phyloP scores from a whole-genome alignment of 2,329 filamentous ascomycete species.

The Aspergillus hiratsukae region DNA sequence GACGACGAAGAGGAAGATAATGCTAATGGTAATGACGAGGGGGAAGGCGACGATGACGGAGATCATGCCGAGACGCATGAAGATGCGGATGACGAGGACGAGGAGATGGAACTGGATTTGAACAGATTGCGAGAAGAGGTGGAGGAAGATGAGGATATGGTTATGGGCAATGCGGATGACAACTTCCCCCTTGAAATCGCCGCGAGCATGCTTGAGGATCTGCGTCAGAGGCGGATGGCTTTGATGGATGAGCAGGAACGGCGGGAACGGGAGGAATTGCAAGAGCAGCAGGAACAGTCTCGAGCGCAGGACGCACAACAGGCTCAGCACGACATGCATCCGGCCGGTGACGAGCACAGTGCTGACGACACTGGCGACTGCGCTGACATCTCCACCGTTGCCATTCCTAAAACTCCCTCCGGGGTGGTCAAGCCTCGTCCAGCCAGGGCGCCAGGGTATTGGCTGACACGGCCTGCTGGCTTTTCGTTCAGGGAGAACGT shows the following conservation, averaged over 20 bases:
- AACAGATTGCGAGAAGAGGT: conserved; percentile 17
- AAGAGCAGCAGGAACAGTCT: conserved; percentile 10
- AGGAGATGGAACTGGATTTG: conserved; percentile 27
- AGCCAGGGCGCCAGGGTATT: conserved; percentile 64
- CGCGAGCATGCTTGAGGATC: conserved; percentile 73
- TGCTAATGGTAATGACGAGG: conserved; percentile 39
- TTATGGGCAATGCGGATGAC: conserved; percentile 54
- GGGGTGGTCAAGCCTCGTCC: conserved; percentile 38
- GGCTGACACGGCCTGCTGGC: conserved; percentile 73
- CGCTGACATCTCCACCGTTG: conserved; percentile 38
- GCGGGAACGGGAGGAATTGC: conserved; percentile 26
- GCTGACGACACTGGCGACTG: conserved; percentile 13
- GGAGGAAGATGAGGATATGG: conserved; percentile 47
- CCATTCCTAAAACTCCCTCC: conserved; percentile 79
- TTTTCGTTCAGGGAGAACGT: conserved; percentile 61
- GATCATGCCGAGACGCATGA: conserved; percentile 39
- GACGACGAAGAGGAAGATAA: conserved; percentile 29
- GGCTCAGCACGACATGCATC: conserved; percentile 4
- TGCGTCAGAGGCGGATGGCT: conserved; percentile 37
- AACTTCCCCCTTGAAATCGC: conserved; percentile 60
- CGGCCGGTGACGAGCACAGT: conserved; percentile 11
- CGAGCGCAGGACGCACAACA: background rate
- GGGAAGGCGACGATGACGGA: conserved; percentile 47
- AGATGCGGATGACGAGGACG: conserved; percentile 46
- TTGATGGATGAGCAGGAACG: conserved; percentile 4